A percentile compares a stretch with the other conserved stretches of the same genome.
Evolutionary conservation across 495 filamentous ascomycete genomes (phyloP).

Genomic region (Aspergillus cavernicola): DNA sequence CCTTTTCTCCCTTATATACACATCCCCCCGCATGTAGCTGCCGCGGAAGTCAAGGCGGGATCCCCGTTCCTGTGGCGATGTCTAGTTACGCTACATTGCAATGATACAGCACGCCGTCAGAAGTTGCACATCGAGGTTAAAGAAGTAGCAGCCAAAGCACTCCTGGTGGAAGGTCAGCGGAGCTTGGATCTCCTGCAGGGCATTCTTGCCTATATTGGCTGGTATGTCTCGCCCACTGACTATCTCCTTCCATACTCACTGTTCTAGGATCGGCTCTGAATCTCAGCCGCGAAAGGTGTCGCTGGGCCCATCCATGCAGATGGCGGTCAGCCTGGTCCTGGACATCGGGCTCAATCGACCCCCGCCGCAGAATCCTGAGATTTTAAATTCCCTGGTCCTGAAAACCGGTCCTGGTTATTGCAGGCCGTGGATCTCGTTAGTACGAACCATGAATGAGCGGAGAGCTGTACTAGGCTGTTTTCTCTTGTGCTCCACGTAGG

Average conservation of each 20-base stretch:
- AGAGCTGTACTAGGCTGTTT: conserved; percentile 8
- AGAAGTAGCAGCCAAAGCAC: background rate
- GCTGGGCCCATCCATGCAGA: conserved; percentile 5
- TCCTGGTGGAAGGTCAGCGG: conserved; percentile 8
- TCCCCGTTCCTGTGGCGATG: conserved; percentile 13
- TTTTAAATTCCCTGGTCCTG: background rate
- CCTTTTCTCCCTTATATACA: conserved; percentile 6
- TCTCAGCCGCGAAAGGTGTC: conserved; percentile 7
- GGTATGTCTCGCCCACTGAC: background rate
- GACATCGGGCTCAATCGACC: conserved; percentile 10
- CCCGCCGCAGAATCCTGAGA: background rate
- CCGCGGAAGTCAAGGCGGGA: background rate
- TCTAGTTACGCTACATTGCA: background rate
- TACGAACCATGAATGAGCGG: conserved; percentile 12
- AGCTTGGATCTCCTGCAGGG: conserved; percentile 10
- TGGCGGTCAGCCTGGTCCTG: conserved; percentile 9
- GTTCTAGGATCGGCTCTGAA: conserved; percentile 2
- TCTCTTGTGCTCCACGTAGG: conserved; percentile 9
- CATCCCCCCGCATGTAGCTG: background rate
- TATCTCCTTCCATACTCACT: background rate
- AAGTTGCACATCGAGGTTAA: background rate
- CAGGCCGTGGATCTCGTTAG: no score
- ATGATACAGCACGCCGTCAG: background rate
- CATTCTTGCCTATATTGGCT: conserved; percentile 8
- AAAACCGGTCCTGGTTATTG: background rate